Percentiles rank a stretch among this genome's conserved stretches.
These are phyloP conservation scores for Xylariaceae sp. DNA, from an alignment of 2,329 filamentous ascomycete genomes.

Conservation along the genomic window DNA sequence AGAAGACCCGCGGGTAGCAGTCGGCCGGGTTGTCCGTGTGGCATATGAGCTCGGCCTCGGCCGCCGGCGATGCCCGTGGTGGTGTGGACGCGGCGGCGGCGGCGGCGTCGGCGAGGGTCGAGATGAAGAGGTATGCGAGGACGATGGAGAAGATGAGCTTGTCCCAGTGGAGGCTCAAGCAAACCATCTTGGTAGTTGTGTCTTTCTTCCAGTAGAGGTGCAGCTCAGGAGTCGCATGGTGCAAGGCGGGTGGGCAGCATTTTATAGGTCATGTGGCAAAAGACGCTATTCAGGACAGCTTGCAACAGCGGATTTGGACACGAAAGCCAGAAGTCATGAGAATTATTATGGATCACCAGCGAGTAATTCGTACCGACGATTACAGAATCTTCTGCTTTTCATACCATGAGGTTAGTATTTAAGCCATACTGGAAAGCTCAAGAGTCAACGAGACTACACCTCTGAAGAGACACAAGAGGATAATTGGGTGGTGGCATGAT, in stretches of 20 bases:
- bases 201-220: not conserved
- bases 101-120: constrained; percentile 14
- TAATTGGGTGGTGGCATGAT: too few relatives aligned
- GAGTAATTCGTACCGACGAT: too few relatives aligned
- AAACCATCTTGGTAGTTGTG: constrained; percentile 12
- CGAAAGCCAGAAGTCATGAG: too few relatives aligned
- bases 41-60: constrained; percentile 54
- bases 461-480: too few relatives aligned
- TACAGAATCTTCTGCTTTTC: too few relatives aligned
- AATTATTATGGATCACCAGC: too few relatives aligned
- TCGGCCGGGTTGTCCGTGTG: constrained; percentile 51
- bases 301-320: constrained; percentile 21
- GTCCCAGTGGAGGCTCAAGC: constrained; percentile 5
- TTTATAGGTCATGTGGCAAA: constrained; percentile 19
- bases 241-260: not conserved
- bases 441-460: too few relatives aligned
- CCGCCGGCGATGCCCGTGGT: constrained; percentile 26
- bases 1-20: constrained; percentile 59
- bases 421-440: too few relatives aligned
- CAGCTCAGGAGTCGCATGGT: not conserved
- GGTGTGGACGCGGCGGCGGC: constrained; percentile 20
- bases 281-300: constrained; percentile 23
- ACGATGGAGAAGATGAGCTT: constrained; percentile 11
- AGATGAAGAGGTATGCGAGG: constrained; percentile 12
- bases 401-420: too few relatives aligned